These are phyloP conservation scores for Mucor velutinosus DNA, from an alignment of 371 early-diverging fungal genomes.

Conservation along the genomic window DNA sequence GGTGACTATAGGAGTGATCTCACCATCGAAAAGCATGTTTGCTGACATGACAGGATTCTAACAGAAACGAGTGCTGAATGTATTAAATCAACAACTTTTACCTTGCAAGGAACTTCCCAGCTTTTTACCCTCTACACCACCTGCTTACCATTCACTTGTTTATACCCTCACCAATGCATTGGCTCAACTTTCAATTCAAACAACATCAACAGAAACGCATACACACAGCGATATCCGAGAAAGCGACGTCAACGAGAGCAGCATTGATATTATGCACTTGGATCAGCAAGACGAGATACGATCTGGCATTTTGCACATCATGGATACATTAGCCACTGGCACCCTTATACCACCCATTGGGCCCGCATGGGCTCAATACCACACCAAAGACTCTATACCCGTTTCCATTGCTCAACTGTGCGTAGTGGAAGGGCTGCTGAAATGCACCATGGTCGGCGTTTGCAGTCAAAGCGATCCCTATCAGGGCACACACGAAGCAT, in stretches of 20 bases:
- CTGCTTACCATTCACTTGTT: conserved; percentile 44
- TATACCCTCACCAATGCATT: conserved; percentile 47
- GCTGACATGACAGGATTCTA: neutral
- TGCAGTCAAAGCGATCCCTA: conserved; percentile 15
- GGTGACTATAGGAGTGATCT: conserved; percentile 18
- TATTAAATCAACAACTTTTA: conserved; percentile 29
- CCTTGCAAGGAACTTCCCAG: conserved; percentile 27
- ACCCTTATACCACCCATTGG: conserved; percentile 31
- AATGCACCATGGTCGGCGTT: conserved; percentile 26
- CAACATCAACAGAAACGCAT: neutral
- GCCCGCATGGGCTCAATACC: conserved; percentile 25
- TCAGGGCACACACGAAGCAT: neutral
- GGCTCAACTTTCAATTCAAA: conserved; percentile 5
- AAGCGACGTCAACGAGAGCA: neutral
- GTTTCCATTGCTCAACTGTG: conserved; percentile 26
- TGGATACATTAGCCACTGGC: conserved; percentile 37
- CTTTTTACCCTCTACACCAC: conserved; percentile 42
- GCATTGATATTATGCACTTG: neutral
- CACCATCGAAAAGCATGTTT: no score
- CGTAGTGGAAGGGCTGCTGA: conserved; percentile 38
- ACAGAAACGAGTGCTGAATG: conserved; percentile 38
- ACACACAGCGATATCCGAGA: neutral
- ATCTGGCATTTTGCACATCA: conserved; percentile 23
- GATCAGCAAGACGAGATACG: conserved; percentile 16
- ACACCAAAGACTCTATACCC: neutral